These are phyloP conservation scores for Lyophyllum atratum DNA, from an alignment of 768 basidiomycete species.

Conservation along the genomic window DNA sequence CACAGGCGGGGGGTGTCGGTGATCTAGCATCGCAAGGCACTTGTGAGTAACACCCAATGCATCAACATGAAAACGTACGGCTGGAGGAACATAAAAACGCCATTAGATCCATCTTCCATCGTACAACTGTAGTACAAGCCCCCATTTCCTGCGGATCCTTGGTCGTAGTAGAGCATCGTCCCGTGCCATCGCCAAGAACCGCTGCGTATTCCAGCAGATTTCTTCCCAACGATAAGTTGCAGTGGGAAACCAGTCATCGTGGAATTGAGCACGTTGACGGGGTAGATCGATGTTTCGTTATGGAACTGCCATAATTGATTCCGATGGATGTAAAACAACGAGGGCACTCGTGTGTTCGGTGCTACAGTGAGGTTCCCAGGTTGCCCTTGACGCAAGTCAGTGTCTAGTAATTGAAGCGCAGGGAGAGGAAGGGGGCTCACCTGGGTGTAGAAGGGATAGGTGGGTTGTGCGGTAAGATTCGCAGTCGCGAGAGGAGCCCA, in stretches of 20 bases:
- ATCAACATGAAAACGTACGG: slow-evolving; percentile 35
- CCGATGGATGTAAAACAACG: slow-evolving; percentile 56
- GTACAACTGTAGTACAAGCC: slow-evolving; percentile 48
- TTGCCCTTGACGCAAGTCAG: slow-evolving; percentile 30
- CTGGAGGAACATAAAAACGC: slow-evolving; percentile 50
- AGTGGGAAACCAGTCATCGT: slow-evolving; percentile 48
- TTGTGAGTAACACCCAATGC: neutral
- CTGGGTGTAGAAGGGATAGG: slow-evolving; percentile 32
- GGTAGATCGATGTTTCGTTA: slow-evolving; percentile 57
- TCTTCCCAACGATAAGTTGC: slow-evolving; percentile 45
- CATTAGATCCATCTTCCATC: slow-evolving; percentile 34
- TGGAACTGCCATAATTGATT: slow-evolving; percentile 53
- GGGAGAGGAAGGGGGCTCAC: slow-evolving; percentile 21
- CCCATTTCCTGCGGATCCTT: slow-evolving; percentile 40
- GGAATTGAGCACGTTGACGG: slow-evolving; percentile 55
- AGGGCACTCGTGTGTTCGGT: slow-evolving; percentile 33
- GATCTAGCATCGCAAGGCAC: slow-evolving; percentile 22
- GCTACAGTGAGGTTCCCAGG: slow-evolving; percentile 51
- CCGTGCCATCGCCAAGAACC: slow-evolving; percentile 59
- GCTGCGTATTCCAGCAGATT: slow-evolving; percentile 38
- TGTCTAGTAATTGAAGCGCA: neutral
- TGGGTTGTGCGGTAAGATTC: slow-evolving; percentile 24
- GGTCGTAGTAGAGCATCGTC: slow-evolving; percentile 54
- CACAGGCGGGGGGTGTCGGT: slow-evolving; percentile 30
- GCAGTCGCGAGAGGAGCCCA: slow-evolving; percentile 25